Percentiles rank a stretch among this genome's conserved stretches.
These are phyloP conservation scores for Clarkia xantiana DNA, from an alignment of 345 rosid species.

Conservation along the genomic window DNA sequence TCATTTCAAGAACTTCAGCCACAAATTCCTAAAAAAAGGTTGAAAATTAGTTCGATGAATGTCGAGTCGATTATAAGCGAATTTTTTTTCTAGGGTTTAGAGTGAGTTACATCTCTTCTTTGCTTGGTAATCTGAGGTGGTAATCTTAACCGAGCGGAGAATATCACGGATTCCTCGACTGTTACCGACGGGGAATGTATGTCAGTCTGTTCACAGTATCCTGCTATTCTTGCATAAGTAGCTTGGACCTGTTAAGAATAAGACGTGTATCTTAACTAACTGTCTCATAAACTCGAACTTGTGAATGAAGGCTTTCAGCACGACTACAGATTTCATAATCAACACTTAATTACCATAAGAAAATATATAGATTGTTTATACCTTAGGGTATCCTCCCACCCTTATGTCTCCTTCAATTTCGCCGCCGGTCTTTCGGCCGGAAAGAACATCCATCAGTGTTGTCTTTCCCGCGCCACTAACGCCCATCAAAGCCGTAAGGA, in stretches of 20 bases:
- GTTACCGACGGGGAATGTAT: conserved; percentile 32
- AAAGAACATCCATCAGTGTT: conserved; percentile 39
- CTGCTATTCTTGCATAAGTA: conserved; percentile 27
- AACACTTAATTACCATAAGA: too few species aligned
- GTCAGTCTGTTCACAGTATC: conserved; percentile 34
- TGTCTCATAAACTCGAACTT: too few species aligned
- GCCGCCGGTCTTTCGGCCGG: conserved; percentile 38
- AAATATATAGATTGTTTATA: conserved; percentile 25
- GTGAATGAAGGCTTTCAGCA: too few species aligned
- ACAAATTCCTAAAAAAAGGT: conserved; percentile 26
- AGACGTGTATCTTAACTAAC: too few species aligned
- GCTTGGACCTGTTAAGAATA: too few species aligned
- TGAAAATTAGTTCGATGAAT: background rate
- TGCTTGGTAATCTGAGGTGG: conserved; percentile 15
- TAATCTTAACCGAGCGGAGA: conserved; percentile 29
- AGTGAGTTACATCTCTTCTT: conserved; percentile 24
- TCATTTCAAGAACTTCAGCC: conserved; percentile 32
- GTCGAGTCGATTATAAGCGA: background rate
- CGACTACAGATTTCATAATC: too few species aligned
- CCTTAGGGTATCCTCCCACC: conserved; percentile 31
- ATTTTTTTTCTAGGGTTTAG: too few species aligned
- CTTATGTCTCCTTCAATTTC: conserved; percentile 24
- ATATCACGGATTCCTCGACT: conserved; percentile 25
- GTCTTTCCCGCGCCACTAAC: conserved; percentile 37
- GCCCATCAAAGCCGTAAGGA: conserved; percentile 36